Evolutionary conservation across 1,284 basidiomycete genomes (phyloP), one percentile per base, ranked within the genome.

Genomic region (Sporisorium reilianum): DNA sequence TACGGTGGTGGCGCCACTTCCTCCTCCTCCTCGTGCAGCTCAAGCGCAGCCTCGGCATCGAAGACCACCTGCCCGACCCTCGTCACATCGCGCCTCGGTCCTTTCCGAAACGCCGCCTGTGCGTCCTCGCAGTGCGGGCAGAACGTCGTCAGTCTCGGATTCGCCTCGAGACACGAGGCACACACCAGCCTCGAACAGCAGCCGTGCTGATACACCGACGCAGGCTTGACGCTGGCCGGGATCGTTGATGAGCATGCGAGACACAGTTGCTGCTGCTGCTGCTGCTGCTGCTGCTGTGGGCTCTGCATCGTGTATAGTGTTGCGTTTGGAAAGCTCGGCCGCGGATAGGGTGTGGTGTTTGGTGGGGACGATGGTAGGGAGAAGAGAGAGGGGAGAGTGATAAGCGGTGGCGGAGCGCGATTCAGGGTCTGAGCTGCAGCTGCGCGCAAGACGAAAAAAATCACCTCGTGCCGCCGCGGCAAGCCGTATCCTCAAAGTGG

Each of bases 121-220:
- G 67, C 77, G 54, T 73, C 64, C 45, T 79, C 75, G 46, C 77
- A 79, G n/a, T 67, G 54, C 28, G 74, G 74, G 50, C 77, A 77
- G 44, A 77, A 79, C 14, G 71, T 75, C 18, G 53, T 57, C 40
- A 79, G 46, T 12, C 77, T 49, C 23, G 77, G 55, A 50, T 68
- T 64, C 14, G 18, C 11, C 2, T 28, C 42, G 18, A 77, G n/a
- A 40, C 77, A 79, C 2, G 23, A 58, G 0, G 36, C 41, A 34
- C 77, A 79, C 1, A 79, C 65, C 3, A 53, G 55, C 14, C 70
- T 22, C 0, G 41, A 44, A 28, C 77, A 79, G 55, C 77, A 79
- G 5, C 71, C 70, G 38, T 79, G 75, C 4, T 67, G 41, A 41
- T 67, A 73, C 1, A 70, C 40, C 7, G 58, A 55, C 0, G 66